Conservation (phyloP, 257 asterid species). For the Capsicum chinense region DNA sequence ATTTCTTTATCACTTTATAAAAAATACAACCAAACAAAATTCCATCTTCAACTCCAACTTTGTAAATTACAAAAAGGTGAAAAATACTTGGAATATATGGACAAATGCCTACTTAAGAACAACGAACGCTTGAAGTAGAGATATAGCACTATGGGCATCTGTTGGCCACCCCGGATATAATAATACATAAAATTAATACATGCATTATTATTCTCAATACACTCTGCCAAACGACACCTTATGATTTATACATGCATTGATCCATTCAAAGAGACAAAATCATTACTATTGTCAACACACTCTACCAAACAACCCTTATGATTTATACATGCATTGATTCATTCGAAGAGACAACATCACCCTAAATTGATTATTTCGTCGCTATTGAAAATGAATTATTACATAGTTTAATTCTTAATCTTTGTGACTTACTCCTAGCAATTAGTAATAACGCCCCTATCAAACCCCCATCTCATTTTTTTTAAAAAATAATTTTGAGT, state of each 20-base stretch:
- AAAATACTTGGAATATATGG: not conserved
- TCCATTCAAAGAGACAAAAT: not conserved
- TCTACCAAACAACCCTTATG: not conserved
- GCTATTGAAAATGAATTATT: not conserved
- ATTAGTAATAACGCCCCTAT: not conserved
- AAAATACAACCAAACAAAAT: not conserved
- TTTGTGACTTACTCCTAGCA: not conserved
- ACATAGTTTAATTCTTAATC: not conserved
- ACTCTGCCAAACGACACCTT: not conserved
- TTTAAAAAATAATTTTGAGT: no score
- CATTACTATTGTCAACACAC: no score
- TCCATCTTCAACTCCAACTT: not conserved
- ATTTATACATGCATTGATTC: not conserved
- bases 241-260: not conserved
- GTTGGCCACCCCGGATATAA: not conserved
- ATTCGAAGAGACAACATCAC: not conserved
- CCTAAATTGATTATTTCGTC: not conserved
- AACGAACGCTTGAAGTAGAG: not conserved
- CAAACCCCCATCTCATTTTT: no score
- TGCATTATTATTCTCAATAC: no score
- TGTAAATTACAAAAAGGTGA: not conserved
- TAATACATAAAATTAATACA: no score
- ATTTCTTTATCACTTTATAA: not conserved
- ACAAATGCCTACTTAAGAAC: not conserved
- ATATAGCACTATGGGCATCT: not conserved